A percentile compares a stretch with the other conserved stretches of the same genome.
phyloP scores from a whole-genome alignment of 805 yeast genomes.

The Starmerella sp. region DNA sequence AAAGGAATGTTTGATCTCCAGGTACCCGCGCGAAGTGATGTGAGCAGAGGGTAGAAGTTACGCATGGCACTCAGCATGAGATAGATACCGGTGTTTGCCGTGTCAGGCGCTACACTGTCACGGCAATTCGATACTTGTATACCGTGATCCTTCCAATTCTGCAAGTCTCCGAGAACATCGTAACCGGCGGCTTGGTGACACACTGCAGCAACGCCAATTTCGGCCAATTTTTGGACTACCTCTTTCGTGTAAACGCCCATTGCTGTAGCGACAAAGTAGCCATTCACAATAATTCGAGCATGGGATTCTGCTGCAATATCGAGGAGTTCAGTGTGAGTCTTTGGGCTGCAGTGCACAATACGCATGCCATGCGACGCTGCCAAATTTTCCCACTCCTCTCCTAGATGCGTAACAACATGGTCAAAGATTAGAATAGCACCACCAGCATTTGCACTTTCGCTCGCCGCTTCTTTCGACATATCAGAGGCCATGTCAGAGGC shows the following conservation, averaged over 20 bases:
- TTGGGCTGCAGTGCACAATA: conserved; percentile 2
- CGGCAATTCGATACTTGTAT: conserved; percentile 45
- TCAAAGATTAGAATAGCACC: conserved; percentile 1
- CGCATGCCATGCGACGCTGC: conserved; percentile 11
- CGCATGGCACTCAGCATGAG: conserved; percentile 41
- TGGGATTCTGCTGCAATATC: conserved; percentile 4
- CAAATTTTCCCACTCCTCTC: conserved; percentile 7
- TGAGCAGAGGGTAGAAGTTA: conserved; percentile 35
- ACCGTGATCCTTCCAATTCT: conserved; percentile 32
- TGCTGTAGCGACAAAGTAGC: conserved; percentile 14
- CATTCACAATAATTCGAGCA: conserved; percentile 14
- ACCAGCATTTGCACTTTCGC: not conserved
- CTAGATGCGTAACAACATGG: conserved; percentile 4
- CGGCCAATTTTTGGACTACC: conserved; percentile 11
- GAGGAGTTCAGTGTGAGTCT: conserved; percentile 15
- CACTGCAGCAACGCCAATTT: conserved; percentile 28
- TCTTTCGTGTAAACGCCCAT: conserved; percentile 18
- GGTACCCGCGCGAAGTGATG: conserved; percentile 34
- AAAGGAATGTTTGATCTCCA: conserved; percentile 37
- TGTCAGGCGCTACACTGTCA: conserved; percentile 40
- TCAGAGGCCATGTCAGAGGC: no score
- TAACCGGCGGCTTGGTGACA: conserved; percentile 49
- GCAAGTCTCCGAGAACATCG: conserved; percentile 38
- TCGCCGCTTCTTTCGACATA: no score
- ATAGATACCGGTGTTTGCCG: conserved; percentile 45